Evolutionary conservation across 2,329 filamentous ascomycete genomes (phyloP), one percentile per base, ranked within the genome.

Genomic region (Cytospora piceae): DNA sequence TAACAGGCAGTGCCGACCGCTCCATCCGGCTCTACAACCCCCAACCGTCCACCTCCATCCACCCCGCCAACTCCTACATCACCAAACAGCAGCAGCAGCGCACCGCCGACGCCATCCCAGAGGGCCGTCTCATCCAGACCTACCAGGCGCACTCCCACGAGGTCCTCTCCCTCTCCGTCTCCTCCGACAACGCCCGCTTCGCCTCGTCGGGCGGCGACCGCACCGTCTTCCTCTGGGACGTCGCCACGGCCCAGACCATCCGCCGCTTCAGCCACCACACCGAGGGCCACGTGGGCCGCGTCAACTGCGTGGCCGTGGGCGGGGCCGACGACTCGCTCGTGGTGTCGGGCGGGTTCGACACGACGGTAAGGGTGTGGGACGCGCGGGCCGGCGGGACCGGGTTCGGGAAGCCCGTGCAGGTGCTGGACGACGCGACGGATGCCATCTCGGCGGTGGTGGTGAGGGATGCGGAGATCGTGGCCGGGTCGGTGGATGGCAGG

Each of bases 101-200:
- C 56, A 73, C 77, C 46, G 70, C 70, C 46, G 57, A 70, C 3
- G 46, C 70, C 1, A 69, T 80, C 7, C 81, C 83, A 0, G 74
- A 83, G 66, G 85, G 83, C 70, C 81, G 82, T 1, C 88, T 95
- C 4, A 92, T 99, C 74, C 94, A 97, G 78, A 91, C 88, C 42
- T 99, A 97, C 80, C 82, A 88, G 42, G 92, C 91, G 2, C 95
- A 99, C 78, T 94, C 93, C 70, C 97, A 99, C 80, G 91, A 94
- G 71, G 90, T 99, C 9, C 88, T 97, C 67, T 91, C 92, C 70
- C 83, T 99, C 49, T 83, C 86, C 61, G 90, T 97, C 58, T 81
- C 87, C 9, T 74, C 81, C 29, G 90, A 93, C 79, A 99, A 99
- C 77, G 86, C 92, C 70, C 87, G 87, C 53, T 97, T 99, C 76